A percentile compares a stretch with the other conserved stretches of the same genome.
Conservation (phyloP, 352 stramenopile species). For the Elongisporangium anandrum region DNA sequence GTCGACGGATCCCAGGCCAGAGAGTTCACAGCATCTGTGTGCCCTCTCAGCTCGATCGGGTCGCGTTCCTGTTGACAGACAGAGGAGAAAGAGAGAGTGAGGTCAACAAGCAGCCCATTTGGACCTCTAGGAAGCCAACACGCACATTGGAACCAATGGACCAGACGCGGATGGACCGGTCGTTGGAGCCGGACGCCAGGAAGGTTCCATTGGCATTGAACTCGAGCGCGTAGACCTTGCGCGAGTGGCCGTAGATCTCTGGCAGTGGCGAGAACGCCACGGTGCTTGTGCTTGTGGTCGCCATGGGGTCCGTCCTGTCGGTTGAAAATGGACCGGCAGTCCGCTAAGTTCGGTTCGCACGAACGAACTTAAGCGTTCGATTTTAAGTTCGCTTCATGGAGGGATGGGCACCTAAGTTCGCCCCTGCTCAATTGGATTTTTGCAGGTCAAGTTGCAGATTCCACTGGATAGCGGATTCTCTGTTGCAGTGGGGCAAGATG, state of each 20-base stretch:
- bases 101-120: not conserved
- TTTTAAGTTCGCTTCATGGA: not conserved
- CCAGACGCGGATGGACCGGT: constrained; percentile 81
- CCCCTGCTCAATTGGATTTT: not conserved
- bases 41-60: constrained; percentile 55
- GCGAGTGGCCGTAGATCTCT: constrained; percentile 77
- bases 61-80: constrained; percentile 37
- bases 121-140: not conserved
- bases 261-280: constrained; percentile 47
- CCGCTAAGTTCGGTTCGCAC: not conserved
- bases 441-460: not conserved
- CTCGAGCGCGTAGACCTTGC: constrained; percentile 75
- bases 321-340: not conserved
- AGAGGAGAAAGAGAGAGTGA: not conserved
- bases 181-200: constrained; percentile 76
- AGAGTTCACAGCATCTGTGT: constrained; percentile 70
- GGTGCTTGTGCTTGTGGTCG: constrained; percentile 6
- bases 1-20: constrained; percentile 73
- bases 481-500: not conserved
- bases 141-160: constrained; percentile 40
- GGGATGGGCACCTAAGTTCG: not conserved
- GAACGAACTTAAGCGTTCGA: not conserved
- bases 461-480: not conserved
- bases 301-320: not conserved
- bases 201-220: constrained; percentile 70